phyloP scores from a whole-genome alignment of 768 basidiomycete species.

The Cystofilobasidium capitatum region DNA sequence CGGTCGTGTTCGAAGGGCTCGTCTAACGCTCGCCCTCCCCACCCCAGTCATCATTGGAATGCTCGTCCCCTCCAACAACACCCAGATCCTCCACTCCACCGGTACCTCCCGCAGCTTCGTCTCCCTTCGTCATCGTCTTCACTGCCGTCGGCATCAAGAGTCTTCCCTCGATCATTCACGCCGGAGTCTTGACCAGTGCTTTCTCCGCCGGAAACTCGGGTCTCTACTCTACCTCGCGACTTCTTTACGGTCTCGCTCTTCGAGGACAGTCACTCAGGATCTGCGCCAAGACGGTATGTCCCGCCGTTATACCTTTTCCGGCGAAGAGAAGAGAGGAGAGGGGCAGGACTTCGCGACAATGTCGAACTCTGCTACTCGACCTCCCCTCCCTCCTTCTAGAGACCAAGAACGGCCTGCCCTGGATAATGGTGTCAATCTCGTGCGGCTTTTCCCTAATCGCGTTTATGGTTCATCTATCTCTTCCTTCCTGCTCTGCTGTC shows the following conservation, averaged over 20 bases:
- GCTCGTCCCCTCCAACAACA: slow-evolving; percentile 63
- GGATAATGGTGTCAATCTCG: slow-evolving; percentile 34
- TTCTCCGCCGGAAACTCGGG: slow-evolving; percentile 31
- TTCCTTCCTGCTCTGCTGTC: background rate
- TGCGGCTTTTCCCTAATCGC: slow-evolving; percentile 34
- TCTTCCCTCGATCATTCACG: slow-evolving; percentile 53
- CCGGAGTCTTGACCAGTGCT: slow-evolving; percentile 48
- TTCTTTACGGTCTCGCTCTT: slow-evolving; percentile 41
- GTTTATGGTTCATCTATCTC: slow-evolving; percentile 15
- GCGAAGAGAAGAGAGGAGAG: too few species aligned
- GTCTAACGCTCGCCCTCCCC: background rate
- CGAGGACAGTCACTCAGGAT: slow-evolving; percentile 44
- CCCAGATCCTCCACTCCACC: slow-evolving; percentile 45
- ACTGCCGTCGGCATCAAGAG: slow-evolving; percentile 58
- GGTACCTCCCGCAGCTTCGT: slow-evolving; percentile 62
- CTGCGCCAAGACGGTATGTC: slow-evolving; percentile 47
- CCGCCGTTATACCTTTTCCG: too few species aligned
- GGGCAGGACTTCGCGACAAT: too few species aligned
- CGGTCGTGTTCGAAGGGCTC: background rate
- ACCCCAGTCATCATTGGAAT: slow-evolving; percentile 45
- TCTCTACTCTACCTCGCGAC: slow-evolving; percentile 34
- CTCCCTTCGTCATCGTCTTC: slow-evolving; percentile 79
- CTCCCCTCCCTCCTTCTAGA: too few species aligned
- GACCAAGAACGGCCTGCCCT: slow-evolving; percentile 47
- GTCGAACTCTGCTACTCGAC: too few species aligned